These are phyloP conservation scores for Penicillium taxi DNA, from an alignment of 495 filamentous ascomycete species.

Conservation along the genomic window DNA sequence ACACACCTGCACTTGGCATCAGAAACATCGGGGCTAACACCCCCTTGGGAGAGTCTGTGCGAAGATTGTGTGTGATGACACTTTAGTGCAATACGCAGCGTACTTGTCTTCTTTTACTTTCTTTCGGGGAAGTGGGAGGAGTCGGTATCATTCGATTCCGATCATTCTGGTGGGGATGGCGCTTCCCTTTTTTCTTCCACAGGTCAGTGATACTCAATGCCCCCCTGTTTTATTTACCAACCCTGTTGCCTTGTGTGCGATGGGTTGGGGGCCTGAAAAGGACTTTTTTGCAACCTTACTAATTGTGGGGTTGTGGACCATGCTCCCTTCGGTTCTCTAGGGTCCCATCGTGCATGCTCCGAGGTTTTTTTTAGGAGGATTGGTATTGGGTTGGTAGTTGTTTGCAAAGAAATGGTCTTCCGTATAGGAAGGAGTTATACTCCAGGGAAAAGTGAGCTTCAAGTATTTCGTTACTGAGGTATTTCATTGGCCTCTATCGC, in stretches of 20 bases:
- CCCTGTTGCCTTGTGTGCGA: conserved; percentile 8
- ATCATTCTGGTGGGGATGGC: conserved; percentile 86
- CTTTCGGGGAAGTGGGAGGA: conserved; percentile 20
- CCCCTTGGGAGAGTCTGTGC: conserved; percentile 86
- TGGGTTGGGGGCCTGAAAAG: conserved; percentile 22
- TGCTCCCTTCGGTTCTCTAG: too few relatives aligned
- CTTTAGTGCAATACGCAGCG: conserved; percentile 99
- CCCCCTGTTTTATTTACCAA: conserved; percentile 6
- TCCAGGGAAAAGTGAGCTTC: too few relatives aligned
- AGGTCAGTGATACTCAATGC: conserved; percentile 66
- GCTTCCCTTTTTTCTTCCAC: conserved; percentile 54
- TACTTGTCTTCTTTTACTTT: conserved; percentile 41
- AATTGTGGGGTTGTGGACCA: conserved; percentile 30
- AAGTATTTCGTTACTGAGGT: too few relatives aligned
- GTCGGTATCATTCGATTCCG: conserved; percentile 95
- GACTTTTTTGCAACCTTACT: conserved; percentile 29
- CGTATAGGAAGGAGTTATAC: too few relatives aligned
- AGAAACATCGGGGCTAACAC: conserved; percentile 75
- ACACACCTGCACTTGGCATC: conserved; percentile 94
- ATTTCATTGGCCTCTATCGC: too few relatives aligned
- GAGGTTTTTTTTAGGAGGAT: too few relatives aligned
- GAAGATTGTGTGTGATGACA: conserved; percentile 85
- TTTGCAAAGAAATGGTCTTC: too few relatives aligned
- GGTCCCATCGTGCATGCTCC: too few relatives aligned
- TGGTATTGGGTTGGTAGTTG: too few relatives aligned